These are phyloP conservation scores for Lablab purpureus DNA, from an alignment of 306 rosid genomes.

Conservation along the genomic window DNA sequence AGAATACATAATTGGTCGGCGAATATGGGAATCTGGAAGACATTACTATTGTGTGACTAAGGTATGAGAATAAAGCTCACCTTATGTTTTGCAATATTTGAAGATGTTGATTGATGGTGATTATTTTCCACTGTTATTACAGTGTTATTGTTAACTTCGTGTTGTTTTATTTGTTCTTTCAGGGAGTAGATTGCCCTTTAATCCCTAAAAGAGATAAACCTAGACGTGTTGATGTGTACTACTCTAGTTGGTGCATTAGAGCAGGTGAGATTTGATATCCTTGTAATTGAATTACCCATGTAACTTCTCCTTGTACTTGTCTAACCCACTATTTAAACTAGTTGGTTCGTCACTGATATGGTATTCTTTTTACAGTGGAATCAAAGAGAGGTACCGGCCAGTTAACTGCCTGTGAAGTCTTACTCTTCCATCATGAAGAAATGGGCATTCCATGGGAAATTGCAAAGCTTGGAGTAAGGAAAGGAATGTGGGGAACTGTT, in stretches of 20 bases:
- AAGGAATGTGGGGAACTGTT: constrained; percentile 97
- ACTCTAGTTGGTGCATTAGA: constrained; percentile 81
- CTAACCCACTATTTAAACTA: not conserved
- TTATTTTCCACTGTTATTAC: not conserved
- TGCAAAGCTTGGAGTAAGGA: constrained; percentile 89
- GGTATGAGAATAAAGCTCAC: constrained; percentile 49
- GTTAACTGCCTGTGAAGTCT: constrained; percentile 85
- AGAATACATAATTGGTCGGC: constrained; percentile 72
- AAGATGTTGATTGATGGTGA: not conserved
- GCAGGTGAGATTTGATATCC: constrained; percentile 52
- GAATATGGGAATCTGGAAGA: constrained; percentile 74
- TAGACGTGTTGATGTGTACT: constrained; percentile 64
- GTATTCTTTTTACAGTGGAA: constrained; percentile 61
- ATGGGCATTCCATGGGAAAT: constrained; percentile 99
- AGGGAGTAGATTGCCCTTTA: constrained; percentile 67
- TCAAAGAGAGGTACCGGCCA: constrained; percentile 67
- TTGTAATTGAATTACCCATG: not conserved
- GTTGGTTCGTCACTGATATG: not conserved
- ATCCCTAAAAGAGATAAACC: constrained; percentile 59
- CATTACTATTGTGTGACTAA: constrained; percentile 71
- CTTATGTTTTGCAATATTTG: constrained; percentile 15
- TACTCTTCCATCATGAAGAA: constrained; percentile 93
- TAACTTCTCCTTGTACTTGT: constrained; percentile 5
- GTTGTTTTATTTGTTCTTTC: not conserved
- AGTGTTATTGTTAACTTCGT: constrained; percentile 10